A percentile compares a stretch with the other conserved stretches of the same genome.
Conservation (phyloP, 495 filamentous ascomycete genomes). For the Aspergillus bridgeri region DNA sequence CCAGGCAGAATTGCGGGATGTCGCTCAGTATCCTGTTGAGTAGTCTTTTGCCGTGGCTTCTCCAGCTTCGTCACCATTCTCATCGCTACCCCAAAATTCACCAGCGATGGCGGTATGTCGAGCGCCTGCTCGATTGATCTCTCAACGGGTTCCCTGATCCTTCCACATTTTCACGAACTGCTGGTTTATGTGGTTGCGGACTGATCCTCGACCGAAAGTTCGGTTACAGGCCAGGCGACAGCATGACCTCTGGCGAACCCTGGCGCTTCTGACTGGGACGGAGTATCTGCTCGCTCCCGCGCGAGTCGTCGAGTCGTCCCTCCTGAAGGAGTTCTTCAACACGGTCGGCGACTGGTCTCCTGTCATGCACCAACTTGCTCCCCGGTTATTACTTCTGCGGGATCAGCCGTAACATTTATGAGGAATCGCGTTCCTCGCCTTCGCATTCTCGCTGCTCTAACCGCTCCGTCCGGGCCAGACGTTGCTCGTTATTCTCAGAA, state of each 20-base stretch:
- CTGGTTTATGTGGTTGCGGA: not conserved
- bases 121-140: slow-evolving; percentile 3
- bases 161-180: not conserved
- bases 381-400: slow-evolving; percentile 1
- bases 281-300: slow-evolving; percentile 1
- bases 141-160: not conserved
- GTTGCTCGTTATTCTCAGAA: too few species aligned
- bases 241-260: not conserved
- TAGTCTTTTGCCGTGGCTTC: not conserved
- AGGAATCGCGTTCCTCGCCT: slow-evolving; percentile 1
- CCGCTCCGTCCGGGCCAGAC: too few species aligned
- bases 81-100: slow-evolving; percentile 1
- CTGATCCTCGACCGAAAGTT: not conserved
- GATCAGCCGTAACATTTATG: not conserved
- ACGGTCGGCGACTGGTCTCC: not conserved
- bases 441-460: not conserved
- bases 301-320: not conserved
- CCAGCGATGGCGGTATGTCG: not conserved
- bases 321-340: slow-evolving; percentile 1
- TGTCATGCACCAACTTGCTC: not conserved
- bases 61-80: not conserved
- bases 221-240: not conserved
- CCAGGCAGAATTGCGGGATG: not conserved
- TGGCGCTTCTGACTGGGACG: not conserved
- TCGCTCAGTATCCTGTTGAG: slow-evolving; percentile 2